Percentiles rank a stretch among this genome's conserved stretches.
Evolutionary conservation across 2,329 filamentous ascomycete genomes (phyloP).

Genomic region (Monosporascus ibericus): DNA sequence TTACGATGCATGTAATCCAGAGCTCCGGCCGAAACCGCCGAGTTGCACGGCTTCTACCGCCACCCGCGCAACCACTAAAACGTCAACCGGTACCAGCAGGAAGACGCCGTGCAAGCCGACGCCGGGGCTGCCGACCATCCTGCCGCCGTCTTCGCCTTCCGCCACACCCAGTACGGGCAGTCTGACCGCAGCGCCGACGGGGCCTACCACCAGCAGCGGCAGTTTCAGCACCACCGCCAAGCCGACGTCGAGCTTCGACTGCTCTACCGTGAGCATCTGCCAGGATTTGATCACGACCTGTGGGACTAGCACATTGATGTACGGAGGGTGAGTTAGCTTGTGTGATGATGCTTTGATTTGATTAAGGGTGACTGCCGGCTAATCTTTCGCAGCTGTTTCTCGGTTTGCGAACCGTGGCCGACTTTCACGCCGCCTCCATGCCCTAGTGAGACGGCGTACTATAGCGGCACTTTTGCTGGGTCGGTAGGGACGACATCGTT

Average conservation of each 20-base stretch:
- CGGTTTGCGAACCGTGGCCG: constrained; percentile 1
- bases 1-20: background rate
- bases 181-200: constrained; percentile 1
- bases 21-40: background rate
- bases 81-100: too few relatives aligned
- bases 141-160: background rate
- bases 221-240: background rate
- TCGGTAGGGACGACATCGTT: too few relatives aligned
- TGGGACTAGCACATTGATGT: constrained; percentile 16
- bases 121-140: background rate
- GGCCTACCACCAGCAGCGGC: background rate
- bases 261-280: constrained; percentile 16
- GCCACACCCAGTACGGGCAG: background rate
- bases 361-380: background rate
- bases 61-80: too few relatives aligned
- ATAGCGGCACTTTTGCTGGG: too few relatives aligned
- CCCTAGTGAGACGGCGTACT: background rate
- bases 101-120: background rate
- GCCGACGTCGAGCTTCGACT: constrained; percentile 9
- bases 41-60: background rate
- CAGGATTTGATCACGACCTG: constrained; percentile 17
- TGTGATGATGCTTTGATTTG: background rate
- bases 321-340: constrained; percentile 12
- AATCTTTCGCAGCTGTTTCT: background rate
- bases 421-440: constrained; percentile 1